Percentiles rank a stretch among this genome's conserved stretches.
phyloP scores from a whole-genome alignment of 345 rosid species.

The Reutealis trisperma region DNA sequence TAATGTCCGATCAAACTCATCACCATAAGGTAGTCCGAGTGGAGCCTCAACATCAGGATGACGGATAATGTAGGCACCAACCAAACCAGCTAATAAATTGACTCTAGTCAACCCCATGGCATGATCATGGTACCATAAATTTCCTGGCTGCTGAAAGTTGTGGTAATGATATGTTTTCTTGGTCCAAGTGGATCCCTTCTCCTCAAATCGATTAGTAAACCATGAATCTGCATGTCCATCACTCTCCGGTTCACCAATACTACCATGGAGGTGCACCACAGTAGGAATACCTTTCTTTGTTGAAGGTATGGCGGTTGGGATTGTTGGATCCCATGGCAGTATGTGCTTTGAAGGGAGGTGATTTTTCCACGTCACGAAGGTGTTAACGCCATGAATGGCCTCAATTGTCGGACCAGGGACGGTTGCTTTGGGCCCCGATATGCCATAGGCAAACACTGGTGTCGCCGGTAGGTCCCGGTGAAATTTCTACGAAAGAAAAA shows the following conservation, averaged over 20 bases:
- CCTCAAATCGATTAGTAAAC: constrained; percentile 73
- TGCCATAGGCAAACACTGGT: constrained; percentile 79
- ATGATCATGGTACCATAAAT: constrained; percentile 94
- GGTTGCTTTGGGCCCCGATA: constrained; percentile 53
- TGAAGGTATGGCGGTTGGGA: constrained; percentile 60
- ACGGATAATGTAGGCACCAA: constrained; percentile 76
- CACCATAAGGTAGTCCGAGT: constrained; percentile 53
- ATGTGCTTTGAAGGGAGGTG: constrained; percentile 82
- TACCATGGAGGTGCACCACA: constrained; percentile 96
- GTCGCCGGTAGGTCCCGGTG: constrained; percentile 85
- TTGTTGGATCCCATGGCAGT: constrained; percentile 90
- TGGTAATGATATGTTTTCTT: constrained; percentile 50
- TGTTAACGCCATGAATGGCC: constrained; percentile 61
- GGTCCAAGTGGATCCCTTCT: constrained; percentile 67
- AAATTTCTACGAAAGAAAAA: constrained; percentile 56
- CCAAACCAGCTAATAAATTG: constrained; percentile 79
- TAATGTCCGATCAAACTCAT: constrained; percentile 63
- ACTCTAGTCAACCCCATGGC: constrained; percentile 87
- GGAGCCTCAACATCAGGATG: constrained; percentile 52
- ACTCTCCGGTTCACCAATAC: constrained; percentile 65
- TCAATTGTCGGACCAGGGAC: constrained; percentile 96
- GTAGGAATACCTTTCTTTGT: constrained; percentile 67
- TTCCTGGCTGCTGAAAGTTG: constrained; percentile 84
- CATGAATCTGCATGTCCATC: constrained; percentile 78
- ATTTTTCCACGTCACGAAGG: constrained; percentile 75